These are phyloP conservation scores for Alloascoidea africana DNA, from an alignment of 805 yeast genomes.

Conservation along the genomic window DNA sequence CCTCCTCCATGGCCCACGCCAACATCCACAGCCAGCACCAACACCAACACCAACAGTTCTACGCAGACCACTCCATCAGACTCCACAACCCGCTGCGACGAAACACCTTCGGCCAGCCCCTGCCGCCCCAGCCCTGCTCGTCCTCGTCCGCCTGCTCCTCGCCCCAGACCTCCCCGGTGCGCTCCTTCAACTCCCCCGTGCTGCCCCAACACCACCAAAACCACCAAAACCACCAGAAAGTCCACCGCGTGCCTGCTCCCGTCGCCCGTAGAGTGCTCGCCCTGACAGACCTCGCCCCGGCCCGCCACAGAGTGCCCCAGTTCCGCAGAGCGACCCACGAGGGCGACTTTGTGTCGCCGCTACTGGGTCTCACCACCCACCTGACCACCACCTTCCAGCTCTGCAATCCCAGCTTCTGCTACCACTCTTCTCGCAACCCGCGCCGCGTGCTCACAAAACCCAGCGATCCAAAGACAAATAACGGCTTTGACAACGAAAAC, in stretches of 20 bases:
- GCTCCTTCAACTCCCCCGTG: neutral
- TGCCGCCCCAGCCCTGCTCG: too few species aligned
- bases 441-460: conserved; percentile 89
- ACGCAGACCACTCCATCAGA: neutral
- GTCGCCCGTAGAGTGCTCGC: neutral
- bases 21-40: neutral
- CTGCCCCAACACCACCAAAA: neutral
- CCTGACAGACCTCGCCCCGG: neutral
- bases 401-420: conserved; percentile 75
- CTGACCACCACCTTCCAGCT: conserved; percentile 69
- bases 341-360: conserved; percentile 54
- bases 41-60: neutral
- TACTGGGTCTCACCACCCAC: conserved; percentile 62
- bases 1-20: neutral
- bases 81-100: neutral
- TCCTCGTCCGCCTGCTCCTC: too few species aligned
- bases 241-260: neutral
- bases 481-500: conserved; percentile 79
- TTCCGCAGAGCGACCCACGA: neutral
- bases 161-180: neutral
- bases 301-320: neutral
- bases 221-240: too few species aligned
- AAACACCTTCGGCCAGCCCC: too few species aligned
- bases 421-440: conserved; percentile 77
- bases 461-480: conserved; percentile 62